Conservation (phyloP, 192 early-diverging fungal genomes). For the Gonapodya prolifera region DNA sequence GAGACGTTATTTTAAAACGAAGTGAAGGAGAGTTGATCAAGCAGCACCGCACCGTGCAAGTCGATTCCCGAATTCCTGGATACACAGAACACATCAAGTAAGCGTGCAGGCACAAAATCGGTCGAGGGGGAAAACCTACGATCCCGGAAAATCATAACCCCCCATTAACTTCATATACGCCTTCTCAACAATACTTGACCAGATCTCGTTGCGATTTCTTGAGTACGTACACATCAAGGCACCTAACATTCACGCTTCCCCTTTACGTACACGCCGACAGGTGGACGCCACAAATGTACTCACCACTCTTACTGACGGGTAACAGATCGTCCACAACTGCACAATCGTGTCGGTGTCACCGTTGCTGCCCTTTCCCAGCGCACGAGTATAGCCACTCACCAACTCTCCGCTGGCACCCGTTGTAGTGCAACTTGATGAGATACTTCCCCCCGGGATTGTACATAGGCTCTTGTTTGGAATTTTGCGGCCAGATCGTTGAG, state of each 20-base stretch:
- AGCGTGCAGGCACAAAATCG: neutral
- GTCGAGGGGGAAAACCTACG: constrained; percentile 28
- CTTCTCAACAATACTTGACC: constrained; percentile 83
- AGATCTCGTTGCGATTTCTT: constrained; percentile 55
- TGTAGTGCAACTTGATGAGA: constrained; percentile 69
- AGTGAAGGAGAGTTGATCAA: neutral
- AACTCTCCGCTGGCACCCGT: constrained; percentile 73
- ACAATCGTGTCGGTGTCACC: neutral
- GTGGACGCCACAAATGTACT: too few relatives aligned
- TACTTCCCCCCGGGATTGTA: constrained; percentile 87
- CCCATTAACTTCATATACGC: constrained; percentile 95
- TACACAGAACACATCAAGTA: constrained; percentile 5
- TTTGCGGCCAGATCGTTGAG: constrained; percentile 75
- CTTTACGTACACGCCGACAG: too few relatives aligned
- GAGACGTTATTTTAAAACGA: constrained; percentile 9
- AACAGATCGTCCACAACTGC: constrained; percentile 76
- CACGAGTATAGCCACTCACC: constrained; percentile 11
- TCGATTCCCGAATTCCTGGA: constrained; percentile 78
- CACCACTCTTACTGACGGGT: constrained; percentile 56
- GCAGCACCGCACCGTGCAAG: constrained; percentile 38
- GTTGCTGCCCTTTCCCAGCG: neutral
- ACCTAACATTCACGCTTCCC: constrained; percentile 1
- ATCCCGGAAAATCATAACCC: constrained; percentile 89
- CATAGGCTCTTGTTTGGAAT: constrained; percentile 47
- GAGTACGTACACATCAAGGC: constrained; percentile 83